These are phyloP conservation scores for Leptographium flavum DNA, from an alignment of 2,329 filamentous ascomycete genomes.

Conservation along the genomic window DNA sequence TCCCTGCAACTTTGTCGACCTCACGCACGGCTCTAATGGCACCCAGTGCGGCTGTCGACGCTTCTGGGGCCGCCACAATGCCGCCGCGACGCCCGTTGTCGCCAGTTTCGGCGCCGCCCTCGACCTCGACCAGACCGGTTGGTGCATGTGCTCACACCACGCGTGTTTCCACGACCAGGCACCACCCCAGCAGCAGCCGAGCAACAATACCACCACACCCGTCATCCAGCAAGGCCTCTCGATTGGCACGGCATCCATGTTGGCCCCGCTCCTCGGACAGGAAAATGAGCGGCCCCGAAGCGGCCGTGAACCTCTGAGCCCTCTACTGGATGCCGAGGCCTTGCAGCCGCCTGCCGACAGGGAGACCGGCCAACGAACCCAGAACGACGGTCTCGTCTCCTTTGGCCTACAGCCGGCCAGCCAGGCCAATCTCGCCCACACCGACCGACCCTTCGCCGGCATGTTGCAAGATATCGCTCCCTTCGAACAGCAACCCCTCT, in stretches of 20 bases:
- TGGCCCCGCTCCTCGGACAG: constrained; percentile 19
- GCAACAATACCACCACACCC: not conserved
- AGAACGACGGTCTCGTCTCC: not conserved
- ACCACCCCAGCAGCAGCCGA: constrained; percentile 13
- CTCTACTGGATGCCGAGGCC: constrained; percentile 29
- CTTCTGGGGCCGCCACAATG: constrained; percentile 36
- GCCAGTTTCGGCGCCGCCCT: constrained; percentile 10
- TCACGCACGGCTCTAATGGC: constrained; percentile 35
- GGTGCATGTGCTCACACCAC: constrained; percentile 50
- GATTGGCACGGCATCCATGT: constrained; percentile 3
- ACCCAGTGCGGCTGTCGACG: constrained; percentile 44
- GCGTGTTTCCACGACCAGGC: constrained; percentile 41
- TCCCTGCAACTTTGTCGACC: constrained; percentile 42
- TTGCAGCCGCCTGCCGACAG: constrained; percentile 20
- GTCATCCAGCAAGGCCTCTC: not conserved
- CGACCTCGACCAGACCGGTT: constrained; percentile 23
- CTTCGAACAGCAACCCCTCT: constrained; percentile 13
- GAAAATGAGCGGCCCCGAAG: constrained; percentile 37
- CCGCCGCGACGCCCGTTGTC: constrained; percentile 2
- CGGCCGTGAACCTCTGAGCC: constrained; percentile 36
- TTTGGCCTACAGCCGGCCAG: constrained; percentile 17
- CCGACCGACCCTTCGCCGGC: constrained; percentile 12
- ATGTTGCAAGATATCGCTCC: constrained; percentile 10
- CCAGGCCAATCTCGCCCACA: constrained; percentile 8
- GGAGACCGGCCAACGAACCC: not conserved